Evolutionary conservation across 2,329 filamentous ascomycete species (phyloP).

Genomic region (Pseudopyricularia cyperi): DNA sequence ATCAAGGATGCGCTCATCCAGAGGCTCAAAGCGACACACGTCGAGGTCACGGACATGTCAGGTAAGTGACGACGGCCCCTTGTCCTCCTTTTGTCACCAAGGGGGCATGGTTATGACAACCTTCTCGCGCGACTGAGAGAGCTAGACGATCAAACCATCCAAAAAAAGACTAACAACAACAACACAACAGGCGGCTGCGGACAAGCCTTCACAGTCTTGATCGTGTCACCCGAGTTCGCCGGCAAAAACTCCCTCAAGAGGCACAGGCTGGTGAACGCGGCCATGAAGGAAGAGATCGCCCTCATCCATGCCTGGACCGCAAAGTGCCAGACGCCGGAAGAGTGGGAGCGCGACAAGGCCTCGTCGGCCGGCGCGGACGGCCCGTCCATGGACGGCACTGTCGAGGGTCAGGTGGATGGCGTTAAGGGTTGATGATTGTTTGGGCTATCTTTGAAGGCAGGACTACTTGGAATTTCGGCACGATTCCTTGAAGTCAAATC

Average conservation of each 20-base stretch:
- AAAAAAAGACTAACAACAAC: not conserved
- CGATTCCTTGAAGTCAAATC: too few species aligned
- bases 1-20: conserved; percentile 57
- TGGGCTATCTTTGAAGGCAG: too few species aligned
- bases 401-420: conserved; percentile 27
- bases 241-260: conserved; percentile 68
- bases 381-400: conserved; percentile 30
- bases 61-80: conserved; percentile 37
- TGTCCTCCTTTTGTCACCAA: too few species aligned
- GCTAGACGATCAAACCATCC: conserved; percentile 1
- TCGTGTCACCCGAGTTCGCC: conserved; percentile 54
- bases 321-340: conserved; percentile 82
- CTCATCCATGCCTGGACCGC: conserved; percentile 91
- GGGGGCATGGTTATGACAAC: too few species aligned
- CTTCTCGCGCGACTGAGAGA: not conserved
- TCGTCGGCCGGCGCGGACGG: conserved; percentile 14
- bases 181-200: conserved; percentile 49
- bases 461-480: too few species aligned
- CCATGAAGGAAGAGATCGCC: conserved; percentile 76
- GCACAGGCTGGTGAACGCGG: conserved; percentile 73
- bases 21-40: conserved; percentile 61
- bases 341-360: conserved; percentile 59
- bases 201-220: conserved; percentile 45
- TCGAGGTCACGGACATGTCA: conserved; percentile 85
- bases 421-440: conserved; percentile 20